Base-by-base conservation (phyloP, 805 yeast genomes). In the Saccharomycopsis sp. region DNA sequence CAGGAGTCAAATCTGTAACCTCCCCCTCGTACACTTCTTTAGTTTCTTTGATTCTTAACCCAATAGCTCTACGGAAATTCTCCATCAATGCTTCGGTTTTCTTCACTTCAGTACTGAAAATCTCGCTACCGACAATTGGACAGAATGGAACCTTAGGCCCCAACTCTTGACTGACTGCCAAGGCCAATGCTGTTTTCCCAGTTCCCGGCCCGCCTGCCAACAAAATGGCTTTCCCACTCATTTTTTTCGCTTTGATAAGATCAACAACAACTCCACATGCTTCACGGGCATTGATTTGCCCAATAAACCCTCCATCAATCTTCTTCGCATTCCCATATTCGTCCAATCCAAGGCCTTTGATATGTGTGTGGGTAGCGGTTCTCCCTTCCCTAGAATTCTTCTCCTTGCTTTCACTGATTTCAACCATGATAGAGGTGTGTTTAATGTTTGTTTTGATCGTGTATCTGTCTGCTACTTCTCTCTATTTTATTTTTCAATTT, bases 1-100 rank as follows among this genome's bases (percentile, higher is more conserved):
- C 95, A 2, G 96, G 96, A 2, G 89, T 81, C 53, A 89, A 68
- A 59, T 89, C 98, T 19, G 94, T 89, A 38, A 92, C 96, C 61
- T 92, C 98, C 49, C 98, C 98, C 61, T 92, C 97, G 56, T 89
- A 92, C 5, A 92, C 95, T 61, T 92, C 98, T 57, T 92, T 92
- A 18, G 94, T 87, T 63, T 92, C 98, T 60, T 88, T 89, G 57
- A 92, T 87, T 63, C 96, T 76, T 48, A 92, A 72, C 3, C 98
- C 96, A 60, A 92, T 92, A 29, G 97, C 95, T 54, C 94, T 77
- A 65, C 98, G 75, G 64, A 92, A 89, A 58, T 87, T 86, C 62
- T 92, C 97, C 92, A 86, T 88, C 56, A 92, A 65, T 1, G 94
- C 86, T 56, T 92, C 96, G 0, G 98, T 92, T 67, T 92, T 92